A percentile compares a stretch with the other conserved stretches of the same genome.
Conservation (phyloP, 2,329 filamentous ascomycete genomes). For the Xylaria sp. region DNA sequence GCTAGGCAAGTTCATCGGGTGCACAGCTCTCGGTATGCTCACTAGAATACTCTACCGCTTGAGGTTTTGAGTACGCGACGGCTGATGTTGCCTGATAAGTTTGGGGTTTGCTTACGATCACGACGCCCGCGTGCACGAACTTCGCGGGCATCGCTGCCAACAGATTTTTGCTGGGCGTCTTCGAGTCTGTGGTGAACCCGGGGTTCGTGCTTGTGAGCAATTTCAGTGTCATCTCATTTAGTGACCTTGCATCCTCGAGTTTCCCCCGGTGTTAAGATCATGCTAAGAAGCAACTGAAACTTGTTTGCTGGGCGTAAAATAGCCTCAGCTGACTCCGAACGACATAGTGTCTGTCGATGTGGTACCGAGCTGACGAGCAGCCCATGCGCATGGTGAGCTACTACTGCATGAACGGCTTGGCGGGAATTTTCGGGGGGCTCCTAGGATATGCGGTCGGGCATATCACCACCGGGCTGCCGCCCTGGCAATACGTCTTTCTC, state of each 20-base stretch:
- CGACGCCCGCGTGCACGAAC: slow-evolving; percentile 37
- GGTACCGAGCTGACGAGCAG: slow-evolving; percentile 37
- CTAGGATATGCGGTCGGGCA: slow-evolving; percentile 41
- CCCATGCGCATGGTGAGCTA: slow-evolving; percentile 37
- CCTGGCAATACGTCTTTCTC: slow-evolving; percentile 41
- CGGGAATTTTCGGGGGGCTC: slow-evolving; percentile 36
- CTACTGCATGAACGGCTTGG: slow-evolving; percentile 39
- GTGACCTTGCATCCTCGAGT: too few relatives aligned
- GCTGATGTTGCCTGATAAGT: slow-evolving; percentile 20
- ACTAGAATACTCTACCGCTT: too few relatives aligned
- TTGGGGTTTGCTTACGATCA: slow-evolving; percentile 39
- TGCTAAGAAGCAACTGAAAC: too few relatives aligned
- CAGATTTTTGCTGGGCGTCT: slow-evolving; percentile 38
- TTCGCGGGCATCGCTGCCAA: slow-evolving; percentile 38
- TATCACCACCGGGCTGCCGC: slow-evolving; percentile 36
- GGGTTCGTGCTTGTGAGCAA: slow-evolving; percentile 39
- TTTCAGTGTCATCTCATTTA: too few relatives aligned
- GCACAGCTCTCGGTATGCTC: slow-evolving; percentile 29
- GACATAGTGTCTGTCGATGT: slow-evolving; percentile 36
- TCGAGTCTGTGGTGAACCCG: slow-evolving; percentile 39
- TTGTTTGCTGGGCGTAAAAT: too few relatives aligned
- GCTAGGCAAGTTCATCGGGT: slow-evolving; percentile 37
- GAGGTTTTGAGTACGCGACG: too few relatives aligned
- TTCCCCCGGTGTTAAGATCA: too few relatives aligned
- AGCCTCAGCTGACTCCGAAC: too few relatives aligned